These are phyloP conservation scores for Stevia rebaudiana DNA, from an alignment of 140 eudicot species.

Conservation along the genomic window DNA sequence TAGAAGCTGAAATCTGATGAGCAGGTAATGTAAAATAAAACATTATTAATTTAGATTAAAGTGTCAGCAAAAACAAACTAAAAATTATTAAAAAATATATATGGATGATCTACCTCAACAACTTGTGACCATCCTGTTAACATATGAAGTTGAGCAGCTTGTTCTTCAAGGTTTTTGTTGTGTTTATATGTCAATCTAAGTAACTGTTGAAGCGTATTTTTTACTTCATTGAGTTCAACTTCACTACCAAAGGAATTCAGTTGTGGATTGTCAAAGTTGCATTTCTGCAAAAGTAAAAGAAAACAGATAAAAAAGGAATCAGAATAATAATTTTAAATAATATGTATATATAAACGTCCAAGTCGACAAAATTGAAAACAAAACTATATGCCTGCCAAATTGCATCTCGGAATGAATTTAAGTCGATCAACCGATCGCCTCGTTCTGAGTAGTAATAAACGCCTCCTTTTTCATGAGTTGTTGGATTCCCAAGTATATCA, in stretches of 20 bases:
- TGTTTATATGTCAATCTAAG: slow-evolving; percentile 94
- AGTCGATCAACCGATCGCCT: slow-evolving; percentile 82
- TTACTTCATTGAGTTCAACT: slow-evolving; percentile 63
- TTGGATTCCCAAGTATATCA: slow-evolving; percentile 71
- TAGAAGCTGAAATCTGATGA: slow-evolving; percentile 73
- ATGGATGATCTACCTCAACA: slow-evolving; percentile 54
- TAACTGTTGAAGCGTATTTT: slow-evolving; percentile 67
- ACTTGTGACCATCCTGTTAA: slow-evolving; percentile 92
- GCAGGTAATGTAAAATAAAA: not conserved
- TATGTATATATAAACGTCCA: not conserved
- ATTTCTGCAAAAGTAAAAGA: slow-evolving; percentile 39
- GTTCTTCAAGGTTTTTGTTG: slow-evolving; percentile 98
- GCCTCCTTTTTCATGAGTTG: slow-evolving; percentile 62
- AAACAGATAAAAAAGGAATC: no score
- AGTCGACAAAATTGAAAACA: not conserved
- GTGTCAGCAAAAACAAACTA: not conserved
- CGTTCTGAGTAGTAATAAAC: slow-evolving; percentile 91
- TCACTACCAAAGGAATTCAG: slow-evolving; percentile 61
- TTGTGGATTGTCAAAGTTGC: slow-evolving; percentile 54
- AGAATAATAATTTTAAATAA: not conserved
- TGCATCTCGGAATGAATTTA: slow-evolving; percentile 74
- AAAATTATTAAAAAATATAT: not conserved
- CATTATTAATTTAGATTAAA: not conserved
- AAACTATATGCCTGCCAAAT: slow-evolving; percentile 72
- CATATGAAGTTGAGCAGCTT: slow-evolving; percentile 98